phyloP scores from a whole-genome alignment of 2,329 filamentous ascomycete genomes.

The Calonectria pseudoreteaudii region DNA sequence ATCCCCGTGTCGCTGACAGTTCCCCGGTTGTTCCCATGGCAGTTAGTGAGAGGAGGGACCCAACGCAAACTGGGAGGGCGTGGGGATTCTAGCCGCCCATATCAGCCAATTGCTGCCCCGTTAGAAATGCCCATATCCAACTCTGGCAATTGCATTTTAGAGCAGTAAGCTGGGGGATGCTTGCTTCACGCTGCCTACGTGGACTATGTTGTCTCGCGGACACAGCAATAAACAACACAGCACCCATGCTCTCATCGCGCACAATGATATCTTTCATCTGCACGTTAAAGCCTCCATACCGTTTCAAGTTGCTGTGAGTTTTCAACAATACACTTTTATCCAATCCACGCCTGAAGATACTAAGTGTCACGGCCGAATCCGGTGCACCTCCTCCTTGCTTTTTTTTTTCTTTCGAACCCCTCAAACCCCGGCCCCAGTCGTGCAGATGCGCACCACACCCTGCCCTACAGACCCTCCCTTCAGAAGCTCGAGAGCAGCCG shows the following conservation, averaged over 20 bases:
- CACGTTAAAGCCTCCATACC: background rate
- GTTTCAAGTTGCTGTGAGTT: background rate
- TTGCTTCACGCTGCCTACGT: constrained; percentile 16
- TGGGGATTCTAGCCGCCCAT: constrained; percentile 11
- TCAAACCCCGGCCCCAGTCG: background rate
- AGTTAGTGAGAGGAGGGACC: constrained; percentile 16
- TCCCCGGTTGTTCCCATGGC: constrained; percentile 31
- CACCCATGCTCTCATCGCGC: background rate
- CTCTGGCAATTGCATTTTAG: constrained; percentile 3
- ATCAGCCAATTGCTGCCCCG: constrained; percentile 7
- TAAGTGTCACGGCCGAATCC: background rate
- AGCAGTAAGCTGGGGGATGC: constrained; percentile 18
- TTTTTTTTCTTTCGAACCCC: background rate
- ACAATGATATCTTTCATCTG: background rate
- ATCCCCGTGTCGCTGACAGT: constrained; percentile 29
- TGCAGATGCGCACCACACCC: constrained; percentile 21
- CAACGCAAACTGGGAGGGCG: constrained; percentile 17
- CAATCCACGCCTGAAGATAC: background rate
- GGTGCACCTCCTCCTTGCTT: background rate
- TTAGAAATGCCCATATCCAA: constrained; percentile 6
- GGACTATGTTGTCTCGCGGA: constrained; percentile 14
- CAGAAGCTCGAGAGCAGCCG: constrained; percentile 6
- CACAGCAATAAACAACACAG: background rate
- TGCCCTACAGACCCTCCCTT: constrained; percentile 14
- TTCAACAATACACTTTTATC: background rate